Conservation (phyloP, 208 protist genomes). For the Leishmania guyanensis region DNA sequence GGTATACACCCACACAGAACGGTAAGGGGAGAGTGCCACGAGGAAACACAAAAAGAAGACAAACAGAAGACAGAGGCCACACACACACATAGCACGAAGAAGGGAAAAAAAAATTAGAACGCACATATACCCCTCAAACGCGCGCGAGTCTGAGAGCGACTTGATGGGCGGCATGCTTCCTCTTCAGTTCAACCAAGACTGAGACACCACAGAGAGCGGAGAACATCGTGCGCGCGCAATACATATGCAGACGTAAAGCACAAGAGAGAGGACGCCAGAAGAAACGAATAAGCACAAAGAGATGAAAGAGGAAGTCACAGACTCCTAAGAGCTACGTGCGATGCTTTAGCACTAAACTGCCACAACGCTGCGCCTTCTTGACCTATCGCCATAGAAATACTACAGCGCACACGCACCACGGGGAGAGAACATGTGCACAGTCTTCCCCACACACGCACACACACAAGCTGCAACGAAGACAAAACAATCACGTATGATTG, state of each 20-base stretch:
- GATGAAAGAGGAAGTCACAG: not conserved
- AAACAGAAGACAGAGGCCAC: not conserved
- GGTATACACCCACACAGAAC: too few relatives aligned
- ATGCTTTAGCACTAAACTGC: not conserved
- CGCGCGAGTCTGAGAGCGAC: not conserved
- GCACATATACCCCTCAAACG: too few relatives aligned
- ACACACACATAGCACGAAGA: not conserved
- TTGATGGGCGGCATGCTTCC: not conserved
- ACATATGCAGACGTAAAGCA: not conserved
- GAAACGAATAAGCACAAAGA: not conserved
- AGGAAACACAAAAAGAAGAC: constrained; percentile 9
- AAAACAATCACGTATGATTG: too few relatives aligned
- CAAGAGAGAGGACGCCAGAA: not conserved
- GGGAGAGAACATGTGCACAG: not conserved
- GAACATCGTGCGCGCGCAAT: not conserved
- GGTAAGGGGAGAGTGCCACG: constrained; percentile 1
- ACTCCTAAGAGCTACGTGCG: not conserved
- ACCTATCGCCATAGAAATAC: not conserved
- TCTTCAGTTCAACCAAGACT: not conserved
- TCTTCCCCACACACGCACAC: too few relatives aligned
- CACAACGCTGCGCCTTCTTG: not conserved
- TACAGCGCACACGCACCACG: not conserved
- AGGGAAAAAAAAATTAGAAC: not conserved
- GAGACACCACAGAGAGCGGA: not conserved
- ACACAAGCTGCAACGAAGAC: too few relatives aligned